Evolutionary conservation across 2,329 filamentous ascomycete species (phyloP), one percentile per base, ranked within the genome.

Genomic region (Cladorrhinum sp.): DNA sequence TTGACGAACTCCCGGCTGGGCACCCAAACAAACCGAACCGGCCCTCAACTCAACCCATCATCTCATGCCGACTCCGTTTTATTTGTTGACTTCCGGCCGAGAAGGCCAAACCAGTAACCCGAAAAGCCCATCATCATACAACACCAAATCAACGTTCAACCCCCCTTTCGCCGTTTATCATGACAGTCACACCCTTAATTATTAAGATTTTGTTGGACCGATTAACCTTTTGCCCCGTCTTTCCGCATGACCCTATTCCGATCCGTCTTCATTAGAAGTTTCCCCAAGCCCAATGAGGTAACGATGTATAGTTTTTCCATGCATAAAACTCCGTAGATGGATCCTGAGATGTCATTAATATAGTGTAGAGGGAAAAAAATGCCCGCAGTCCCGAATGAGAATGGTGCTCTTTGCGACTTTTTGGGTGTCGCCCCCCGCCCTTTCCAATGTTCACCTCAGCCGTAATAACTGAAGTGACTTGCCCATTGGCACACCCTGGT

Each of bases 261-360:
- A 55, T 61, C 38, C 56, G 61, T 66, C 55, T 55, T 63, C 55
- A 63, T 63, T 49, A 65, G 58, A 64, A 60, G 55, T 45, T 45
- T 45, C 52, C 41, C 60, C 60, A 36, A 57, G 50, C 48, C 58
- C 36, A 56, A 27, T 55, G 52, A 55, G 32, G 54, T 62, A 62
- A 65, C 65, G 55, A 62, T 61, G 54, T 59, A 18, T 45, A 18
- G 41, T 57, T 48, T 45, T 56, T 56, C 57, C 62, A 64, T 60
- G 49, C 41, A 55, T 67, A 53, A 57, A 65, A 68, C 65, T 67
- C 66, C 64, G 65, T 66, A 65, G 62, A 67, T 67, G 61, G 62
- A 66, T 64, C 65, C 62, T 61, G 61, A 67, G 59, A 64, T 66
- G 58, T 61, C 62, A 60, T 62, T 62, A 61, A 60, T 63, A 64